Percentiles rank a stretch among this genome's conserved stretches.
phyloP scores from a whole-genome alignment of 306 rosid genomes.

The Boehmeria nivea region DNA sequence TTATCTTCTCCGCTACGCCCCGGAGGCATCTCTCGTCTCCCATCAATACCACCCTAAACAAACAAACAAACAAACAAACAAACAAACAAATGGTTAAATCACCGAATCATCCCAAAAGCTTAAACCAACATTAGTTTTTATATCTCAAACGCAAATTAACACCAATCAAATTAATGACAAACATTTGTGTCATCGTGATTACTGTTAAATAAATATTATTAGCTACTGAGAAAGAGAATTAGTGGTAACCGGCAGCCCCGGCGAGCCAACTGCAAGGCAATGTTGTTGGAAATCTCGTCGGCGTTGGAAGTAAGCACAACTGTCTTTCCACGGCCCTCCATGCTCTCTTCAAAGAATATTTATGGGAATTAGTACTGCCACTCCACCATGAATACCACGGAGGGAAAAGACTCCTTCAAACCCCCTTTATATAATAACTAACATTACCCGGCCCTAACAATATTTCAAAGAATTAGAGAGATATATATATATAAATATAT shows the following conservation, averaged over 20 bases:
- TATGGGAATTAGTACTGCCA: too few species aligned
- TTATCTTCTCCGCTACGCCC: constrained; percentile 27
- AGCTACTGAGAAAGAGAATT: not conserved
- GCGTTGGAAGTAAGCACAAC: constrained; percentile 67
- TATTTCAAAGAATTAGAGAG: too few species aligned
- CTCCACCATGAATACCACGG: too few species aligned
- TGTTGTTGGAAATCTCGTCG: constrained; percentile 55
- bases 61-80: not conserved
- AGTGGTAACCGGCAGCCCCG: constrained; percentile 74
- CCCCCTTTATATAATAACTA: too few species aligned
- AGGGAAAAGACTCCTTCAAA: too few species aligned
- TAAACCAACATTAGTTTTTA: too few species aligned
- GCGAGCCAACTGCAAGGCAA: constrained; percentile 63
- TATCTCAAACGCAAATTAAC: too few species aligned
- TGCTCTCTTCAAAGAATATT: too few species aligned
- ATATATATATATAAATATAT: too few species aligned
- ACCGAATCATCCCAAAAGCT: too few species aligned
- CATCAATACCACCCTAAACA: constrained; percentile 64
- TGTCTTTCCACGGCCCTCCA: constrained; percentile 23
- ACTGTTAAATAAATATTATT: not conserved
- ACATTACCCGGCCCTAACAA: too few species aligned
- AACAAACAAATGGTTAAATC: not conserved
- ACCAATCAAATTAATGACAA: too few species aligned
- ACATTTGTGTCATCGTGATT: not conserved
- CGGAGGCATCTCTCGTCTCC: constrained; percentile 47